Conservation (phyloP, 2,329 filamentous ascomycete species). For the Coniochaeta sp. region DNA sequence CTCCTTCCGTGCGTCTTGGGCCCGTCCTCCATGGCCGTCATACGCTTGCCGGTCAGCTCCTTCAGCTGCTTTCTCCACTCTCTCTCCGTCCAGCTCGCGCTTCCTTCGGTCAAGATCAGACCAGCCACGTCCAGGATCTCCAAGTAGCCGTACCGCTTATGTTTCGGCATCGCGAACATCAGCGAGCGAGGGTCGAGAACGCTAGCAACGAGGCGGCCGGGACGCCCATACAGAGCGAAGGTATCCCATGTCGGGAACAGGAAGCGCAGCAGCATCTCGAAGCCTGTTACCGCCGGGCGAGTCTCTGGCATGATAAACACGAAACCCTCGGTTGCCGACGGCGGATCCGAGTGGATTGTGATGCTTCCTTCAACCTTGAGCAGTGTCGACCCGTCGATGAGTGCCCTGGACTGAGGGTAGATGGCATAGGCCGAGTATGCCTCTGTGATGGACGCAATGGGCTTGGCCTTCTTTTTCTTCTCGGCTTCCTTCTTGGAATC, state of each 20-base stretch:
- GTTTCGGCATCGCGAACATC: slow-evolving; percentile 96
- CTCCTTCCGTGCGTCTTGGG: slow-evolving; percentile 38
- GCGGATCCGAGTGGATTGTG: slow-evolving; percentile 73
- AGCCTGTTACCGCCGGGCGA: slow-evolving; percentile 84
- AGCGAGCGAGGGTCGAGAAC: slow-evolving; percentile 79
- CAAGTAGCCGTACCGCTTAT: slow-evolving; percentile 81
- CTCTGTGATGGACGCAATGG: slow-evolving; percentile 86
- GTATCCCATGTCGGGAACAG: slow-evolving; percentile 92
- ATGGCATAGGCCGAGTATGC: slow-evolving; percentile 91
- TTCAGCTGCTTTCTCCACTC: slow-evolving; percentile 90
- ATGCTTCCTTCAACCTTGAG: slow-evolving; percentile 91
- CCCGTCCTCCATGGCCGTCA: slow-evolving; percentile 55
- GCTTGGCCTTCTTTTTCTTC: slow-evolving; percentile 83
- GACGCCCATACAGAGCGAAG: slow-evolving; percentile 85
- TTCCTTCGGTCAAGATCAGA: slow-evolving; percentile 73
- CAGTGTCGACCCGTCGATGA: slow-evolving; percentile 90
- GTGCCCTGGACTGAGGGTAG: slow-evolving; percentile 86
- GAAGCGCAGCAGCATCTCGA: slow-evolving; percentile 91
- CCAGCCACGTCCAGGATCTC: slow-evolving; percentile 79
- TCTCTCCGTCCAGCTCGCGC: slow-evolving; percentile 69
- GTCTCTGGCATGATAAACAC: slow-evolving; percentile 97
- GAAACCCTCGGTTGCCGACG: slow-evolving; percentile 80
- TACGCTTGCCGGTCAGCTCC: slow-evolving; percentile 74
- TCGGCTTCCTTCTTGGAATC: slow-evolving; percentile 68
- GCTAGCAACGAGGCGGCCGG: slow-evolving; percentile 78